These are phyloP conservation scores for Tephrocybe sp. DNA, from an alignment of 768 basidiomycete genomes.

Conservation along the genomic window DNA sequence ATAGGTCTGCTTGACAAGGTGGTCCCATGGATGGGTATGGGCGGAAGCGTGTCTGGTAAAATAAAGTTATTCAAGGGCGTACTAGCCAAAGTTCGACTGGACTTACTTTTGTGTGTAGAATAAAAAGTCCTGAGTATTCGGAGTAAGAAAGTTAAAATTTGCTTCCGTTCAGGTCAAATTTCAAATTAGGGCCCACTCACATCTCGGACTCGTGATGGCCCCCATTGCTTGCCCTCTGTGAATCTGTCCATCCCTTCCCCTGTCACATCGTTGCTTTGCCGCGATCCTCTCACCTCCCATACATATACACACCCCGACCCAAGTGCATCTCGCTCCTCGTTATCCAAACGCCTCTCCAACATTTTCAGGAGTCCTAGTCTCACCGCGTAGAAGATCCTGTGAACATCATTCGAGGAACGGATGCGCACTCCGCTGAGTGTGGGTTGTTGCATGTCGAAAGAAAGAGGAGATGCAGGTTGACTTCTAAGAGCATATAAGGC, in stretches of 20 bases:
- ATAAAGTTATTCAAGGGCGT: not conserved
- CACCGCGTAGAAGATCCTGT: slow-evolving; percentile 78
- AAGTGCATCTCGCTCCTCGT: slow-evolving; percentile 68
- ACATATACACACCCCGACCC: slow-evolving; percentile 55
- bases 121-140: slow-evolving; percentile 64
- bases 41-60: slow-evolving; percentile 26
- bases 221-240: slow-evolving; percentile 84
- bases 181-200: too few species aligned
- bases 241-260: slow-evolving; percentile 84
- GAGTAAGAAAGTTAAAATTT: slow-evolving; percentile 12
- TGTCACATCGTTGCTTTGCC: slow-evolving; percentile 61
- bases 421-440: slow-evolving; percentile 74
- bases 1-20: slow-evolving; percentile 81
- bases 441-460: slow-evolving; percentile 51
- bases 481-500: not conserved
- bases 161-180: slow-evolving; percentile 14
- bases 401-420: slow-evolving; percentile 75
- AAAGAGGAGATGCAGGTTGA: not conserved
- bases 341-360: slow-evolving; percentile 76
- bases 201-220: slow-evolving; percentile 80
- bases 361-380: slow-evolving; percentile 63
- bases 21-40: slow-evolving; percentile 60
- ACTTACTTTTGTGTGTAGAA: slow-evolving; percentile 82
- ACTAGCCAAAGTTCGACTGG: slow-evolving; percentile 29
- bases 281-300: slow-evolving; percentile 76